These are phyloP conservation scores for Botrytis fragariae DNA, from an alignment of 2,329 filamentous ascomycete genomes.

Conservation along the genomic window DNA sequence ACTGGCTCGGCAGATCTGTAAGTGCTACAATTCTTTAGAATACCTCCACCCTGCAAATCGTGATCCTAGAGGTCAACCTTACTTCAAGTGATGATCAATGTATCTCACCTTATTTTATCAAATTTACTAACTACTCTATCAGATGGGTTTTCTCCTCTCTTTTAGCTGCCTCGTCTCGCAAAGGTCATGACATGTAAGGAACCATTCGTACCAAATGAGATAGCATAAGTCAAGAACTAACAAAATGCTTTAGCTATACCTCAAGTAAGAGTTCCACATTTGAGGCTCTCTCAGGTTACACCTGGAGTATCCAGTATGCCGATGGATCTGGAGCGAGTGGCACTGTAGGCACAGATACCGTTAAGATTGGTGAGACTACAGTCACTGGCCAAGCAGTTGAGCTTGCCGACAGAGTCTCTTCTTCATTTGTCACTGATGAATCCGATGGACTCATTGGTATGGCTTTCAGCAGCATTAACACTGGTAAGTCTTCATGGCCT, in stretches of 20 bases:
- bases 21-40: constrained; percentile 19
- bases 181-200: constrained; percentile 16
- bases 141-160: constrained; percentile 37
- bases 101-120: not conserved
- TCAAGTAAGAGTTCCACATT: constrained; percentile 32
- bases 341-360: constrained; percentile 38
- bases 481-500: constrained; percentile 22
- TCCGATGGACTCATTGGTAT: constrained; percentile 62
- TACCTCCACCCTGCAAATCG: not conserved
- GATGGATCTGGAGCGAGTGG: constrained; percentile 41
- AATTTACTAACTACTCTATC: not conserved
- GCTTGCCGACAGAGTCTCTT: constrained; percentile 36
- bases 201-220: not conserved
- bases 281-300: constrained; percentile 31
- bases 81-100: not conserved
- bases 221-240: not conserved
- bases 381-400: constrained; percentile 37
- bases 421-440: constrained; percentile 35
- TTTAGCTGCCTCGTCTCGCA: constrained; percentile 23
- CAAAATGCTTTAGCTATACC: constrained; percentile 29
- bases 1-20: constrained; percentile 38
- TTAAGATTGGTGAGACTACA: constrained; percentile 37
- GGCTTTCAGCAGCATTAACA: constrained; percentile 42
- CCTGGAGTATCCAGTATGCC: constrained; percentile 37
- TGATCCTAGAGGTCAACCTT: not conserved